A percentile compares a stretch with the other conserved stretches of the same genome.
These are phyloP conservation scores for Didymella segeticola DNA, from an alignment of 2,329 filamentous ascomycete species.

Conservation along the genomic window DNA sequence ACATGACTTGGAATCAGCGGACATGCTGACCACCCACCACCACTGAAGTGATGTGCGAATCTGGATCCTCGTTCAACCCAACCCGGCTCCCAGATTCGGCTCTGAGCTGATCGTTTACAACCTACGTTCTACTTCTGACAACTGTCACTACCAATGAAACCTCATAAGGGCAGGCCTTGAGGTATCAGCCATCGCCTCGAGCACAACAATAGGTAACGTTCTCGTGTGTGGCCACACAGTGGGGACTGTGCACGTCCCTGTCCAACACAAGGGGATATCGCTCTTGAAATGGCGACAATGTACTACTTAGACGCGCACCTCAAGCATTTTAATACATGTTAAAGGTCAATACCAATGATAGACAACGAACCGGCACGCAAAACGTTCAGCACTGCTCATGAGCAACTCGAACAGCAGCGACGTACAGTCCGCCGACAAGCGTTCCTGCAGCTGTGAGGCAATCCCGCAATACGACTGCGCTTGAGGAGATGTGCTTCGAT, in stretches of 20 bases:
- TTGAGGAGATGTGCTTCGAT: slow-evolving; percentile 28
- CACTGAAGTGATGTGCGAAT: slow-evolving; percentile 14
- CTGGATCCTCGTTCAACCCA: slow-evolving; percentile 7
- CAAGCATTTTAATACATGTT: no score
- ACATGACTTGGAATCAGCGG: slow-evolving; percentile 30
- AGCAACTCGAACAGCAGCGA: slow-evolving; percentile 16
- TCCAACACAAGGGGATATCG: slow-evolving; percentile 39
- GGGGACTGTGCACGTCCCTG: slow-evolving; percentile 42
- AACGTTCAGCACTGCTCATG: not conserved
- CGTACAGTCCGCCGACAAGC: slow-evolving; percentile 33
- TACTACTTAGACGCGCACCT: no score
- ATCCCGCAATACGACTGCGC: slow-evolving; percentile 41
- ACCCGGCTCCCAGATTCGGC: not conserved
- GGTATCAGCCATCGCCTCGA: slow-evolving; percentile 31
- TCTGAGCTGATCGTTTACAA: not conserved
- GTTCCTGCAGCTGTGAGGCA: slow-evolving; percentile 50
- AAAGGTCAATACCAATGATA: no score
- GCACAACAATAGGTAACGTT: slow-evolving; percentile 30
- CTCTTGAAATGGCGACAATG: slow-evolving; percentile 37
- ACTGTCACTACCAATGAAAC: not conserved
- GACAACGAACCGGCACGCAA: not conserved
- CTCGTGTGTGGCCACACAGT: slow-evolving; percentile 36
- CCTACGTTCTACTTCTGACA: not conserved
- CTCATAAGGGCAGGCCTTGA: slow-evolving; percentile 17
- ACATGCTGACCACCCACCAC: slow-evolving; percentile 45